phyloP scores from a whole-genome alignment of 73 alveolate species.

The Symbiodinium pilosum region DNA sequence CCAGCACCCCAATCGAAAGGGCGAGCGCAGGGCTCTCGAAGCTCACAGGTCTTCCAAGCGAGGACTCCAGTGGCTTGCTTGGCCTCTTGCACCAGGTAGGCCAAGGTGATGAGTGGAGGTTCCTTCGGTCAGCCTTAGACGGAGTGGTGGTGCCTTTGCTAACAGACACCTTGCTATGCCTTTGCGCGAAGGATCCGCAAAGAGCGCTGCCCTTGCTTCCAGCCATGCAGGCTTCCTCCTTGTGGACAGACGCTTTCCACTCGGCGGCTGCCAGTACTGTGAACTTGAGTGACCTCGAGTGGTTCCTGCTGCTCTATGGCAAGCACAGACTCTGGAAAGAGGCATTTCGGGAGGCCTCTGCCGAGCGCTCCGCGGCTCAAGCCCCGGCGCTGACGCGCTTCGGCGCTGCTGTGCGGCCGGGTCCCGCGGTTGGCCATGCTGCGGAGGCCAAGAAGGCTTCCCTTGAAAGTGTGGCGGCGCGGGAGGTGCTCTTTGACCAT shows the following conservation, averaged over 20 bases:
- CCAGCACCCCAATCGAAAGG: background rate
- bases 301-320: conserved; percentile 44
- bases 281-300: conserved; percentile 45
- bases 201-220: conserved; percentile 57
- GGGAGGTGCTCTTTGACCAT: background rate
- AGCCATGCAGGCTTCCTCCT: conserved; percentile 62
- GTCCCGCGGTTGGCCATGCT: conserved; percentile 61
- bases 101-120: conserved; percentile 4
- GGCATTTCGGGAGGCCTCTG: conserved; percentile 25
- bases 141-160: conserved; percentile 73
- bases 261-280: conserved; percentile 28
- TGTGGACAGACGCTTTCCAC: conserved; percentile 80
- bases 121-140: conserved; percentile 56
- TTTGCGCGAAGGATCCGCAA: conserved; percentile 47
- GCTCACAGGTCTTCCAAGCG: background rate
- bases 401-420: conserved; percentile 66
- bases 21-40: background rate
- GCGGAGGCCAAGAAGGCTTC: conserved; percentile 78
- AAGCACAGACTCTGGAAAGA: conserved; percentile 55
- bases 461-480: background rate
- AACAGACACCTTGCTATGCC: conserved; percentile 72
- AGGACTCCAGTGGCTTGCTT: background rate
- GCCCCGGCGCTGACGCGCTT: conserved; percentile 49
- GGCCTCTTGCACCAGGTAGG: too few species aligned
- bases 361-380: conserved; percentile 20